phyloP scores from a whole-genome alignment of 495 filamentous ascomycete species.

The Neohortaea acidophila region DNA sequence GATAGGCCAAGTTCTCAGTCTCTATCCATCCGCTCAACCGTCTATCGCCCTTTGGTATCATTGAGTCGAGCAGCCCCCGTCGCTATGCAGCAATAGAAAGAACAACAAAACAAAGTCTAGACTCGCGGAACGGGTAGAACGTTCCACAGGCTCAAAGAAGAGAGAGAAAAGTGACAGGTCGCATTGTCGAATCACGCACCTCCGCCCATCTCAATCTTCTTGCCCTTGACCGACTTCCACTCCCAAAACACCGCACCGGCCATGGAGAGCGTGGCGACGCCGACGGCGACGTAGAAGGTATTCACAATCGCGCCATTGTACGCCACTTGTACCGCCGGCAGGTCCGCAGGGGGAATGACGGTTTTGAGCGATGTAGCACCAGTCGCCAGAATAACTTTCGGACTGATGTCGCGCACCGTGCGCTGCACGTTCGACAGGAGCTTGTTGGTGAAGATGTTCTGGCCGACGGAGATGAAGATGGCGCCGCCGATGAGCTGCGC shows the following conservation, averaged over 20 bases:
- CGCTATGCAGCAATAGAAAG: too few relatives aligned
- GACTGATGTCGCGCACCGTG: constrained; percentile 35
- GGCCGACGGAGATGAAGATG: constrained; percentile 23
- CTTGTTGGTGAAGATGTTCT: constrained; percentile 40
- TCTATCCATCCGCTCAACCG: too few relatives aligned
- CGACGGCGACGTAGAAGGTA: constrained; percentile 54
- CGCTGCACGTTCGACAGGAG: constrained; percentile 41
- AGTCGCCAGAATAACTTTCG: constrained; percentile 34
- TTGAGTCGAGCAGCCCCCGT: too few relatives aligned
- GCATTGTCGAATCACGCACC: too few relatives aligned
- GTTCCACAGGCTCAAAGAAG: too few relatives aligned
- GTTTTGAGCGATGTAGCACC: constrained; percentile 54
- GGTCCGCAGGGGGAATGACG: constrained; percentile 21
- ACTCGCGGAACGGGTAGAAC: too few relatives aligned
- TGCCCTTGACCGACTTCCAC: constrained; percentile 76
- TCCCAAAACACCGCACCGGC: constrained; percentile 48
- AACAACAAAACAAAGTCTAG: too few relatives aligned
- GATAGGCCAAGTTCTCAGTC: too few relatives aligned
- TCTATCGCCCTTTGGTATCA: too few relatives aligned
- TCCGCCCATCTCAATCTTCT: constrained; percentile 57
- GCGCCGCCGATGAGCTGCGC: constrained; percentile 22
- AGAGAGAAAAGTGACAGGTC: too few relatives aligned
- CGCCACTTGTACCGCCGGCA: constrained; percentile 44
- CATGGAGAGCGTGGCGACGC: constrained; percentile 44
- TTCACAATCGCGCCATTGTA: constrained; percentile 57